Percentiles rank a stretch among this genome's conserved stretches.
Conservation (phyloP, 768 basidiomycete genomes). For the Xanthoconium purpureum region DNA sequence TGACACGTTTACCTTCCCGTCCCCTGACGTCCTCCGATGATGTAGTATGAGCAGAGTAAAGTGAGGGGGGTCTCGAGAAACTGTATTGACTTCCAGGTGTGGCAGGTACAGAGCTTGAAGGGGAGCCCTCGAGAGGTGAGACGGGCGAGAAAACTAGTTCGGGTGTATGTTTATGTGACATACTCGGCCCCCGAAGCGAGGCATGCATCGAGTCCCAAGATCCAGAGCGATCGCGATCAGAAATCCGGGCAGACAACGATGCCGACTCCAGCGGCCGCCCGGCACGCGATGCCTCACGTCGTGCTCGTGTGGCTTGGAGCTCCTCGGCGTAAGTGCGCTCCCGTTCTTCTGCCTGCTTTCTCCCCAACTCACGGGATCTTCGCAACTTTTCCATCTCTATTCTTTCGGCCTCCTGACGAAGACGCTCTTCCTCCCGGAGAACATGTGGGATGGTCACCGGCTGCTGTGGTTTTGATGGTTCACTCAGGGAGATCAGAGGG, state of each 20-base stretch:
- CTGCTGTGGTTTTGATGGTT: slow-evolving; percentile 7
- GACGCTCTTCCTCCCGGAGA: slow-evolving; percentile 42
- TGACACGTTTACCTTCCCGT: slow-evolving; percentile 35
- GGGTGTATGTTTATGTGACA: slow-evolving; percentile 45
- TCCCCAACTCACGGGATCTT: slow-evolving; percentile 34
- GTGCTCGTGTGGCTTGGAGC: slow-evolving; percentile 54
- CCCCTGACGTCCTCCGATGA: slow-evolving; percentile 57
- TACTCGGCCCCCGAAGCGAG: slow-evolving; percentile 25
- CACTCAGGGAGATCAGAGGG: slow-evolving; percentile 15
- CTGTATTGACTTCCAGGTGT: slow-evolving; percentile 36
- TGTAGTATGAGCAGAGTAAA: slow-evolving; percentile 50
- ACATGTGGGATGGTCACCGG: slow-evolving; percentile 2
- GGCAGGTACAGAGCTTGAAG: slow-evolving; percentile 46
- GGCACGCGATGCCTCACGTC: slow-evolving; percentile 57
- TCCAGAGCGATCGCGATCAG: slow-evolving; percentile 35
- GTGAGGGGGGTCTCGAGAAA: slow-evolving; percentile 52
- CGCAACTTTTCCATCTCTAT: slow-evolving; percentile 51
- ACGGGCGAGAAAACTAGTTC: slow-evolving; percentile 40
- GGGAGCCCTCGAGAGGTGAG: slow-evolving; percentile 43
- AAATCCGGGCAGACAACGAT: slow-evolving; percentile 18
- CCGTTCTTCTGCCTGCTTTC: slow-evolving; percentile 45
- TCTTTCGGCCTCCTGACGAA: slow-evolving; percentile 46
- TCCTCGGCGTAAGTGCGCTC: slow-evolving; percentile 56
- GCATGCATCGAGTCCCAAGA: slow-evolving; percentile 37
- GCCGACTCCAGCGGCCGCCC: slow-evolving; percentile 35